Evolutionary conservation across 805 yeast species (phyloP), one percentile per base, ranked within the genome.

Genomic region (Starmera amethionina): DNA sequence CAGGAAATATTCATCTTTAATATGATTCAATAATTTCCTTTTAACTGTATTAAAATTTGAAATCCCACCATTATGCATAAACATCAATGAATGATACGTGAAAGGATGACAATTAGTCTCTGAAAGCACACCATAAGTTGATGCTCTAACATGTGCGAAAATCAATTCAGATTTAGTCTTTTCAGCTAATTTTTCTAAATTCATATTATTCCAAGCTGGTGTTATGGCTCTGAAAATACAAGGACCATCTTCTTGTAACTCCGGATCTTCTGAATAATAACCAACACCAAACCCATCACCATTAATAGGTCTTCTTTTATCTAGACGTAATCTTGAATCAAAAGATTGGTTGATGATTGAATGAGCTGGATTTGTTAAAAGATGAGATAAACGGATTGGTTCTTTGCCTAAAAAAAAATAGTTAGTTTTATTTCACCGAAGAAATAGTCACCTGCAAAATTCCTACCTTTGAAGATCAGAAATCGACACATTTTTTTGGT

Each of bases 271-370:
- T 4, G 79, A 70, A 56, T 93, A 93, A 63, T 93, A 93, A 1
- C 97, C 97, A 18, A 93, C 90, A 2, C 98, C 98, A 60, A 93
- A 93, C 1, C 98, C 98, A 60, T 93, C 98, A 34, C 98, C 98
- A 58, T 93, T 93, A 50, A 93, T 86, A 2, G 98, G 97, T 39
- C 95, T 76, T 48, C 94, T 61, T 51, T 78, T 80, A 55, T 93
- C 97, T 14, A 93, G 68, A 41, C 98, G 70, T 32, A 93, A 68
- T 37, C 98, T 64, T 33, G 93, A 79, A 58, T 93, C 98, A 55
- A 84, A 93, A 3, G 96, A 85, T 56, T 93, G 98, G 59, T 65
- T 62, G 29, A 93, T 93, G 54, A 93, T 93, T 4, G 97, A 88
- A 58, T 93, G 98, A 1, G 96, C 97, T 0, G 98, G 98, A 42